phyloP scores from a whole-genome alignment of 148 eudicot genomes.

The Rhododendron mucronatum region DNA sequence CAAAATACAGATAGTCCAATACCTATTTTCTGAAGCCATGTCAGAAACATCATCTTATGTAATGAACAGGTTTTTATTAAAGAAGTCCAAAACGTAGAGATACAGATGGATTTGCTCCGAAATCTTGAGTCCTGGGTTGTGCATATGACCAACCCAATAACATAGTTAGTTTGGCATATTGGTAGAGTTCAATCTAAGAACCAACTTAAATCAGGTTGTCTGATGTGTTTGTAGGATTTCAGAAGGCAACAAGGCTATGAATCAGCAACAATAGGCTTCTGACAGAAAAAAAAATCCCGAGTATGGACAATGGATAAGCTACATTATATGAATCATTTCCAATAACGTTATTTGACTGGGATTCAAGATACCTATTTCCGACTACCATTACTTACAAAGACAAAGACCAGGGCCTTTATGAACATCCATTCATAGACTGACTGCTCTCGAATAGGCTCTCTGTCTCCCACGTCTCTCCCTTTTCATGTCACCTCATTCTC shows the following conservation, averaged over 20 bases:
- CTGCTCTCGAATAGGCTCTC: background rate
- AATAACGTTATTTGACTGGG: too few species aligned
- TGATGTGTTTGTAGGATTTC: background rate
- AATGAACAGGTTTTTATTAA: background rate
- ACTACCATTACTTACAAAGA: background rate
- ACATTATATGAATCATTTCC: background rate
- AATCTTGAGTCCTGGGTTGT: background rate
- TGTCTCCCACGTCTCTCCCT: background rate
- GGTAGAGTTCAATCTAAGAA: background rate
- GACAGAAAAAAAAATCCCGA: background rate
- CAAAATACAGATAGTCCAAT: background rate
- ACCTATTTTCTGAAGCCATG: background rate
- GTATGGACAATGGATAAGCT: background rate
- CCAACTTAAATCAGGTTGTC: background rate
- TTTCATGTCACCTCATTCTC: background rate
- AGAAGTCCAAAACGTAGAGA: background rate
- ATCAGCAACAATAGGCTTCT: background rate
- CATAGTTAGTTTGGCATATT: background rate
- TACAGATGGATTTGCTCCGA: background rate
- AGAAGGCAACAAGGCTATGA: background rate
- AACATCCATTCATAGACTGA: background rate
- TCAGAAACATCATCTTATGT: background rate
- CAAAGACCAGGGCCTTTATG: background rate
- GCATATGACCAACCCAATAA: background rate
- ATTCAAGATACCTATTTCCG: background rate